These are phyloP conservation scores for Penicillium sp. DNA, from an alignment of 2,329 filamentous ascomycete genomes.

Conservation along the genomic window DNA sequence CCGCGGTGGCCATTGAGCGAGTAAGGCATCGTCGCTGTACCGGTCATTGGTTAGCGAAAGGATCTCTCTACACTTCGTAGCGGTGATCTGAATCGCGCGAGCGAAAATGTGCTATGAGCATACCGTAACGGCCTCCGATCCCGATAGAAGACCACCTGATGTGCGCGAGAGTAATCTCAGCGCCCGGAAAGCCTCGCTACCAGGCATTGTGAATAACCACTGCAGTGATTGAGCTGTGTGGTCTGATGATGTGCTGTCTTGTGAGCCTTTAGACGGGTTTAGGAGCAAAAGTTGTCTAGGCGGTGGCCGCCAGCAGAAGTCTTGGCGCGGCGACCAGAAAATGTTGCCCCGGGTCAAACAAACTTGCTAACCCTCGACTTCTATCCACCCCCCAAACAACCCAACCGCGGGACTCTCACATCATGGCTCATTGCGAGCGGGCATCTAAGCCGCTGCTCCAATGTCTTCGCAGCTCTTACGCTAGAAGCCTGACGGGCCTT, in stretches of 20 bases:
- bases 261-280: constrained; percentile 10
- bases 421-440: constrained; percentile 49
- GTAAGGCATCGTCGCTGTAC: constrained; percentile 48
- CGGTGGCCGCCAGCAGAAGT: constrained; percentile 39
- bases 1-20: constrained; percentile 56
- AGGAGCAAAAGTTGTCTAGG: constrained; percentile 40
- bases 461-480: constrained; percentile 44
- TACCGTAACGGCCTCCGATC: constrained; percentile 43
- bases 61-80: not conserved
- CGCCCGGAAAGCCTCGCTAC: constrained; percentile 40
- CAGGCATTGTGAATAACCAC: constrained; percentile 36
- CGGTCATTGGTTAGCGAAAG: constrained; percentile 25
- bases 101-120: constrained; percentile 14
- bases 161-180: constrained; percentile 45
- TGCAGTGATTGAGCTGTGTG: constrained; percentile 10
- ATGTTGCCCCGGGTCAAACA: constrained; percentile 40
- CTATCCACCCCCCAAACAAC: constrained; percentile 17
- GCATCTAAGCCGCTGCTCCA: constrained; percentile 48
- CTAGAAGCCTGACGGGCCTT: constrained; percentile 35
- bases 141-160: constrained; percentile 38
- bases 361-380: constrained; percentile 20
- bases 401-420: constrained; percentile 18
- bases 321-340: constrained; percentile 42
- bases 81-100: constrained; percentile 1
- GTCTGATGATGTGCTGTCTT: constrained; percentile 13